Base-by-base conservation (phyloP, 1,284 basidiomycete genomes). In the Ceratobasidium sp. region DNA sequence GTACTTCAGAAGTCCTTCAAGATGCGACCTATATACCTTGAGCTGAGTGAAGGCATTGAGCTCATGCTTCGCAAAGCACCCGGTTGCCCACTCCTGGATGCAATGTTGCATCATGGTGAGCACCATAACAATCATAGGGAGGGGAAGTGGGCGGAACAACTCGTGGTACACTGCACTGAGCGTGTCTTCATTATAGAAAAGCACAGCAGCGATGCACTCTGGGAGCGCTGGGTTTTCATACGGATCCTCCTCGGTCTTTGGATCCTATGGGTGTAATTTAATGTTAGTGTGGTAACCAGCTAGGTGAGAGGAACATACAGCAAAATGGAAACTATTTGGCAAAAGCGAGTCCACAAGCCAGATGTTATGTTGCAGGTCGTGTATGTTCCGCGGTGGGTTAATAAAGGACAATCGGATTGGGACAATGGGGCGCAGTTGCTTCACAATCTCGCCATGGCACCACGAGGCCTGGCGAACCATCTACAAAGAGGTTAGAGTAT, bases 81-180 rank as follows among this genome's bases (percentile, higher is more conserved):
- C 37, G 22, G 61, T 9, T 16, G 43, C 24, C 61, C 61, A 63
- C 39, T 63, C 61, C 22, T 43, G 22, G 22, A 63, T 63, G 19
- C 39, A 43, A 46, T 63, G 61, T 63, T 63, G 61, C 61, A 63
- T 63, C 6, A 29, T 46, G 19, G 61, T 63, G 61, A 63, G 37
- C 14, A 63, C 27, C 13, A 27, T 43, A 22, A 41, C 61, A 63
- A 63, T 22, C 8, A 41, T 16, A 16, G 61, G 61, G 37, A 63
- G 61, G 2, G 61, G 61, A 13, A 63, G 16, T 3, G 37, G 61
- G 13, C 39, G 39, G 39, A 63, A 63, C 16, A 22, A 19, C 13
- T 43, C 22, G 41, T 63, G 61, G 61, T 43, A 63, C 19, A 22
- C 4, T 27, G 27, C 24, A 22, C 61, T 41, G 13, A 63, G 13